phyloP scores from a whole-genome alignment of 1,139 yeast genomes.

The Taphrina sp. region DNA sequence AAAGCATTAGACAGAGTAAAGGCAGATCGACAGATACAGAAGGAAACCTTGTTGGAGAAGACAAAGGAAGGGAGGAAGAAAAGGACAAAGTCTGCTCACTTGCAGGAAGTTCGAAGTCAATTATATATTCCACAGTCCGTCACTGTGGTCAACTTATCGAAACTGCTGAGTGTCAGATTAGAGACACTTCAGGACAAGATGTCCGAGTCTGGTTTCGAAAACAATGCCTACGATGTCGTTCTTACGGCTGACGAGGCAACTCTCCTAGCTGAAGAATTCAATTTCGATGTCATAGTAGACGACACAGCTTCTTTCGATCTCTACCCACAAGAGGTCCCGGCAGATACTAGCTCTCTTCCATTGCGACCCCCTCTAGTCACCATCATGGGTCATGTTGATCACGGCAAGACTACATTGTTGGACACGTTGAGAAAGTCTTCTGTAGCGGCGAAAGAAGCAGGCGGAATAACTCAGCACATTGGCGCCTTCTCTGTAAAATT shows the following conservation, averaged over 20 bases:
- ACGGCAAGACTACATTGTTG: conserved; percentile 91
- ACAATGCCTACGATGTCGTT: conserved; percentile 64
- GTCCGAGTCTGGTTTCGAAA: conserved; percentile 70
- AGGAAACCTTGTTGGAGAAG: neutral
- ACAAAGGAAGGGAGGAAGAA: neutral
- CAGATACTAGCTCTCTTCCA: conserved; percentile 51
- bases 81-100: conserved; percentile 18
- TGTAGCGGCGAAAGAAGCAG: conserved; percentile 80
- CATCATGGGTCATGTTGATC: conserved; percentile 99
- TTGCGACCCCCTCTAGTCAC: conserved; percentile 92
- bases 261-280: conserved; percentile 83
- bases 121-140: conserved; percentile 58
- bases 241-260: conserved; percentile 65
- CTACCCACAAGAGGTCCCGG: conserved; percentile 48
- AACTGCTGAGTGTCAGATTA: conserved; percentile 64
- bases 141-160: conserved; percentile 73
- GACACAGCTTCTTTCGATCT: conserved; percentile 65
- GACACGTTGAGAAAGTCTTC: conserved; percentile 82
- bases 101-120: conserved; percentile 25
- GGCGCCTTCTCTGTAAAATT: conserved; percentile 91
- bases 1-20: conserved; percentile 2
- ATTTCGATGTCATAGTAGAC: conserved; percentile 59
- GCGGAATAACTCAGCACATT: conserved; percentile 97
- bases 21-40: conserved; percentile 8
- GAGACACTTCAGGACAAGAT: conserved; percentile 58